A percentile compares a stretch with the other conserved stretches of the same genome.
phyloP scores from a whole-genome alignment of 345 rosid species.

The Triadica sebifera region DNA sequence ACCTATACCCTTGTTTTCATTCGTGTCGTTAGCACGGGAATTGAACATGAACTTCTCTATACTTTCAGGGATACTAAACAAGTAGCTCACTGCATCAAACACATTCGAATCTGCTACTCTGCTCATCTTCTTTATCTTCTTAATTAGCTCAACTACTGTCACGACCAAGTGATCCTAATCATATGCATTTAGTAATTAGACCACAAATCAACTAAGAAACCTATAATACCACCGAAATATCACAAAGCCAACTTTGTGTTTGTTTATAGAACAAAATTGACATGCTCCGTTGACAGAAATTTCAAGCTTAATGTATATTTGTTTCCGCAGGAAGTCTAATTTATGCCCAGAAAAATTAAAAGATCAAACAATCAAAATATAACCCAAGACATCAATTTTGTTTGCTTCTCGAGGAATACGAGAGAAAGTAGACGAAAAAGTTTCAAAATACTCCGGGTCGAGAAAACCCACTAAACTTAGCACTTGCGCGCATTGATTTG shows the following conservation, averaged over 20 bases:
- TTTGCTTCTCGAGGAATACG: too few relatives aligned
- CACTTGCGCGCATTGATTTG: too few relatives aligned
- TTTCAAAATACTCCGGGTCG: too few relatives aligned
- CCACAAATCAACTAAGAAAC: too few relatives aligned
- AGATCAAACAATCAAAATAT: too few relatives aligned
- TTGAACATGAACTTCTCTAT: constrained; percentile 47
- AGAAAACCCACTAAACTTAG: too few relatives aligned
- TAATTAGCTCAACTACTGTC: neutral
- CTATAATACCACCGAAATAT: too few relatives aligned
- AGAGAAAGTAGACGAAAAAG: too few relatives aligned
- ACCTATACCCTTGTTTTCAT: constrained; percentile 33
- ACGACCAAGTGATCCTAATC: neutral
- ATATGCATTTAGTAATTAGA: neutral
- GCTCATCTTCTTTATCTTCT: constrained; percentile 31
- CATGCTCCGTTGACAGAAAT: neutral
- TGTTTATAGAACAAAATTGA: too few relatives aligned
- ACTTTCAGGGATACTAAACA: constrained; percentile 54
- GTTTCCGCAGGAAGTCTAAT: neutral
- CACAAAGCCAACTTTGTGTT: too few relatives aligned
- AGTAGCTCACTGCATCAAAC: constrained; percentile 33
- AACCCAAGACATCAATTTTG: too few relatives aligned
- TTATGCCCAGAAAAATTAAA: too few relatives aligned
- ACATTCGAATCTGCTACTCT: constrained; percentile 17
- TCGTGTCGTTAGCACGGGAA: constrained; percentile 31
- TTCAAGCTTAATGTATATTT: neutral